Evolutionary conservation across 192 early-diverging fungal genomes (phyloP).

Genomic region (Gaertneriomyces sp.): DNA sequence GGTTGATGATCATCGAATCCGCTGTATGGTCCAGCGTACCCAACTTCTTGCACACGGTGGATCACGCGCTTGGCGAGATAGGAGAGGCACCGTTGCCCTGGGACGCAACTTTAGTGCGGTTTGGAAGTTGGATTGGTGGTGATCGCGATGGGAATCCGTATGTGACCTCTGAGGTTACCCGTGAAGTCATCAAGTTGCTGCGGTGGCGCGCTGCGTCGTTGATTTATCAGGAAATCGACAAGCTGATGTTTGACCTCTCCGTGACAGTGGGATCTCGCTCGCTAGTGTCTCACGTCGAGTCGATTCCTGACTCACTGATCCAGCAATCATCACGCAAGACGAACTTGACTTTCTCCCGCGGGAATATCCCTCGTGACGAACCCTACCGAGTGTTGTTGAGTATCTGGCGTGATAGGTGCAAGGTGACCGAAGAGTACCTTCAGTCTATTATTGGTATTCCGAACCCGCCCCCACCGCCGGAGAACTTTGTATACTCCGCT

Average conservation of each 20-base stretch:
- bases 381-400: slow-evolving; percentile 30
- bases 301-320: slow-evolving; percentile 17
- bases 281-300: slow-evolving; percentile 7
- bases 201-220: slow-evolving; percentile 36
- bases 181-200: slow-evolving; percentile 34
- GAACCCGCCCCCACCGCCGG: slow-evolving; percentile 30
- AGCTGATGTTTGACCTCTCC: slow-evolving; percentile 32
- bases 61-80: slow-evolving; percentile 27
- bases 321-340: slow-evolving; percentile 22
- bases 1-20: slow-evolving; percentile 31
- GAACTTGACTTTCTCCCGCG: slow-evolving; percentile 28
- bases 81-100: slow-evolving; percentile 23
- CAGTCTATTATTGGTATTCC: slow-evolving; percentile 21
- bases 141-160: slow-evolving; percentile 41
- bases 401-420: slow-evolving; percentile 26
- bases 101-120: slow-evolving; percentile 22
- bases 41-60: slow-evolving; percentile 25
- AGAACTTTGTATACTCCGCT: slow-evolving; percentile 19
- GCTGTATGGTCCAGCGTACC: slow-evolving; percentile 30
- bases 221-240: slow-evolving; percentile 33
- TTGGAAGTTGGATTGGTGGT: slow-evolving; percentile 36
- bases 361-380: slow-evolving; percentile 32
- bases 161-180: slow-evolving; percentile 32
- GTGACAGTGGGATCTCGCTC: slow-evolving; percentile 20
- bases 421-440: slow-evolving; percentile 34